A percentile compares a stretch with the other conserved stretches of the same genome.
phyloP scores from a whole-genome alignment of 306 rosid genomes.

The Begonia loranthoides region DNA sequence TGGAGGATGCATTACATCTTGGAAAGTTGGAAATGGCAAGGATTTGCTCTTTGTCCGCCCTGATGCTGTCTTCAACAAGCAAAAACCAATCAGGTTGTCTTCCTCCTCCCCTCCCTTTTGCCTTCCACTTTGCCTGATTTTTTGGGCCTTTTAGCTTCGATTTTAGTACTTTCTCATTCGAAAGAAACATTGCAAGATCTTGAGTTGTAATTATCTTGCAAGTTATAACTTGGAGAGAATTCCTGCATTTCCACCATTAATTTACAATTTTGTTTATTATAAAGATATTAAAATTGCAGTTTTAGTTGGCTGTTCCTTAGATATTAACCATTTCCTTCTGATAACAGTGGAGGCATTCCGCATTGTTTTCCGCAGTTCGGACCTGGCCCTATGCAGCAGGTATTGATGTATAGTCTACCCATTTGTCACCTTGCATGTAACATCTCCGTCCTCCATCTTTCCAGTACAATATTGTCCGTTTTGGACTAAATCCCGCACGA shows the following conservation, averaged over 20 bases:
- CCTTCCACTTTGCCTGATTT: slow-evolving; percentile 1
- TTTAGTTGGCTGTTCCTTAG: no score
- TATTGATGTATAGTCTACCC: slow-evolving; percentile 5
- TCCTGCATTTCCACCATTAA: no score
- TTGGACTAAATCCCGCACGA: no score
- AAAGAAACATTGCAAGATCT: no score
- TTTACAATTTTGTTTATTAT: no score
- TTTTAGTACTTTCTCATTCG: no score
- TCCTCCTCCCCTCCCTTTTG: background rate
- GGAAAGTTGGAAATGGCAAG: slow-evolving; percentile 65
- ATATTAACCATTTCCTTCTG: slow-evolving; percentile 4
- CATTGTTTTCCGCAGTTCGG: slow-evolving; percentile 99
- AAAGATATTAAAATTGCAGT: no score
- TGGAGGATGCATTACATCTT: slow-evolving; percentile 83
- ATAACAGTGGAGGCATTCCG: slow-evolving; percentile 79
- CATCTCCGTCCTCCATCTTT: no score
- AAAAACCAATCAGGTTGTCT: slow-evolving; percentile 83
- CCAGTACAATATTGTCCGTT: no score
- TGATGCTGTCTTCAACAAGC: slow-evolving; percentile 75
- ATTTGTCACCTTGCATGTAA: no score
- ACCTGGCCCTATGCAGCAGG: slow-evolving; percentile 91
- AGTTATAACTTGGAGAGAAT: no score
- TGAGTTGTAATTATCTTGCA: no score
- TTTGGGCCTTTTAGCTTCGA: background rate
- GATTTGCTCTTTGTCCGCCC: slow-evolving; percentile 92